Evolutionary conservation across 2,329 filamentous ascomycete genomes (phyloP), one percentile per base, ranked within the genome.

Genomic region (Phialocephala sp.): DNA sequence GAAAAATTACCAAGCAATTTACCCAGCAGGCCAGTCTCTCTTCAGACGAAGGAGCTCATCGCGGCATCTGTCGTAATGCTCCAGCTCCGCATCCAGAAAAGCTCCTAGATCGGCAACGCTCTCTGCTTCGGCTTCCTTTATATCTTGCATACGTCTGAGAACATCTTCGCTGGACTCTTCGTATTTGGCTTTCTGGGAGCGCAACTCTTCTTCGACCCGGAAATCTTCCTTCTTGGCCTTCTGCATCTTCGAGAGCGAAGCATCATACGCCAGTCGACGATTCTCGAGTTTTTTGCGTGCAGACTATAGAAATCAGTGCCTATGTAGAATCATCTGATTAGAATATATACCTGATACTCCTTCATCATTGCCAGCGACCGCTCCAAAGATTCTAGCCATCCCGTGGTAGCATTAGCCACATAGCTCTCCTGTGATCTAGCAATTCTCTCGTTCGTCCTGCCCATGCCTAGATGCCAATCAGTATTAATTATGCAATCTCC

Each of bases 111-210:
- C 93, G 57, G 86, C 84, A 50, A 97, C 87, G 74, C 89, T 93
- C 69, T 98, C 94, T 52, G 83, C 84, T 79, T 98, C 94, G 24
- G 92, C 87, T 74, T 97, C 94, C 80, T 95, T 94, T 80, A 98
- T 96, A 75, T 98, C 94, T 79, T 96, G 88, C 95, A 98, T 98
- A 63, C 94, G 87, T 66, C 94, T 88, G 72, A 90, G 86, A 62
- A 98, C 94, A 74, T 98, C 94, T 75, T 98, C 94, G 75, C 87
- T 95, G 18, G 92, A 90, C 81, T 98, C 95, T 76, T 98, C 95
- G 76, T 97, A 98, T 80, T 98, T 98, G 73, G 92, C 91, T 78
- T 97, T 97, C 77, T 95, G 92, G 35, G 89, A 86, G 63, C 94
- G 91, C 62, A 97, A 86, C 79, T 98, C 94, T 76, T 98, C 94